These are phyloP conservation scores for Stemphylium lycopersici DNA, from an alignment of 2,329 filamentous ascomycete genomes.

Conservation along the genomic window DNA sequence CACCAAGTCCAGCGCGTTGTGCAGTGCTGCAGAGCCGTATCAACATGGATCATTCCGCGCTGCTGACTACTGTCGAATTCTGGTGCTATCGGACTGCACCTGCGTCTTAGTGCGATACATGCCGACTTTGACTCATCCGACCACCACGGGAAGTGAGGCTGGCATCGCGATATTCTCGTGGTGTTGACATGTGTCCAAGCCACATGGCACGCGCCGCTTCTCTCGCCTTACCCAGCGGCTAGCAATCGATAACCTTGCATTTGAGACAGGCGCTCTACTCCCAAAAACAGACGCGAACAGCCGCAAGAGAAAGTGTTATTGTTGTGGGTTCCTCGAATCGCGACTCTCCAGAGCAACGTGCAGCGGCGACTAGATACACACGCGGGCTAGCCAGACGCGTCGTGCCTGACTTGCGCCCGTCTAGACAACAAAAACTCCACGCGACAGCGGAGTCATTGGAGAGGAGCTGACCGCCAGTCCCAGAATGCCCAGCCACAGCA, in stretches of 20 bases:
- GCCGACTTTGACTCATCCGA: background rate
- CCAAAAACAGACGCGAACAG: conserved; percentile 28
- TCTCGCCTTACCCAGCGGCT: conserved; percentile 13
- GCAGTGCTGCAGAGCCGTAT: background rate
- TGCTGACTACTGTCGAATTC: too few relatives aligned
- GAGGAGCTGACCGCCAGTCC: conserved; percentile 35
- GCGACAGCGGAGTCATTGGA: conserved; percentile 8
- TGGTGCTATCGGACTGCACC: too few relatives aligned
- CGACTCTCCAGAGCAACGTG: conserved; percentile 30
- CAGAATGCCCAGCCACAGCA: conserved; percentile 34
- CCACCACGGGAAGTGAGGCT: background rate
- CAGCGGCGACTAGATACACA: background rate
- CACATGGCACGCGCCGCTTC: conserved; percentile 17
- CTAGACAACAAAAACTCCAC: conserved; percentile 19
- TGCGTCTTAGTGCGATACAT: background rate
- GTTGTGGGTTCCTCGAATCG: conserved; percentile 37
- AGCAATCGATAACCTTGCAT: conserved; percentile 31
- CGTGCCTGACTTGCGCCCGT: conserved; percentile 13
- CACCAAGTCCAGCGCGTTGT: background rate
- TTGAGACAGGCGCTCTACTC: conserved; percentile 22
- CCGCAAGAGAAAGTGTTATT: conserved; percentile 30
- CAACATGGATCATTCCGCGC: background rate
- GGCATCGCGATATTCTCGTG: conserved; percentile 24
- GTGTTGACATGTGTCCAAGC: conserved; percentile 27
- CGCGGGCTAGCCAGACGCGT: conserved; percentile 8